These are phyloP conservation scores for Gnomoniopsis sp. DNA, from an alignment of 2,329 filamentous ascomycete genomes.

Conservation along the genomic window DNA sequence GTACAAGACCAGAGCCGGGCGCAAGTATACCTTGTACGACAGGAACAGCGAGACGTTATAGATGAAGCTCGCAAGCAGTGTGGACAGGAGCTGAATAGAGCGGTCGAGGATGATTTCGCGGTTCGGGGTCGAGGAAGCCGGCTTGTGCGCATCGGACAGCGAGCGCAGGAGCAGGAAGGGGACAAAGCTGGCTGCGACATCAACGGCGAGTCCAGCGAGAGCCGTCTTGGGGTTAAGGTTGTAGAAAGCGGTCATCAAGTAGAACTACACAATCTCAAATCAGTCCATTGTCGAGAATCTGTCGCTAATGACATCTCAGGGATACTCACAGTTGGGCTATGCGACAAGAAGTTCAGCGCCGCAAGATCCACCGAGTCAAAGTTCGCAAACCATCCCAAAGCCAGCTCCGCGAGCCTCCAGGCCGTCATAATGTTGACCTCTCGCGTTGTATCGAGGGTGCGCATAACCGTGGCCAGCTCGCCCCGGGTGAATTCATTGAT, in stretches of 20 bases:
- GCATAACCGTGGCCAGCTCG: slow-evolving; percentile 66
- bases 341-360: slow-evolving; percentile 64
- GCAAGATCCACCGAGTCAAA: slow-evolving; percentile 72
- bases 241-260: slow-evolving; percentile 78
- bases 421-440: slow-evolving; percentile 54
- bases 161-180: slow-evolving; percentile 75
- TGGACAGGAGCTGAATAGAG: slow-evolving; percentile 60
- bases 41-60: slow-evolving; percentile 72
- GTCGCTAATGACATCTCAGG: slow-evolving; percentile 2
- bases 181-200: slow-evolving; percentile 64
- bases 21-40: slow-evolving; percentile 68
- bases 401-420: slow-evolving; percentile 65
- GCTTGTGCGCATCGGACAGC: slow-evolving; percentile 60
- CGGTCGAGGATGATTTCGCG: slow-evolving; percentile 63
- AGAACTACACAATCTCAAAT: slow-evolving; percentile 47
- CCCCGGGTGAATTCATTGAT: slow-evolving; percentile 57
- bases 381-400: slow-evolving; percentile 67
- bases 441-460: slow-evolving; percentile 57
- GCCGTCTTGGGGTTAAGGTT: slow-evolving; percentile 59
- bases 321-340: slow-evolving; percentile 64
- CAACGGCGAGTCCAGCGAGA: slow-evolving; percentile 60
- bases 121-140: slow-evolving; percentile 53
- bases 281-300: slow-evolving; percentile 6
- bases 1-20: slow-evolving; percentile 67
- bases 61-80: slow-evolving; percentile 65